phyloP scores from a whole-genome alignment of 495 filamentous ascomycete genomes.

The Hypoxylon fragiforme region DNA sequence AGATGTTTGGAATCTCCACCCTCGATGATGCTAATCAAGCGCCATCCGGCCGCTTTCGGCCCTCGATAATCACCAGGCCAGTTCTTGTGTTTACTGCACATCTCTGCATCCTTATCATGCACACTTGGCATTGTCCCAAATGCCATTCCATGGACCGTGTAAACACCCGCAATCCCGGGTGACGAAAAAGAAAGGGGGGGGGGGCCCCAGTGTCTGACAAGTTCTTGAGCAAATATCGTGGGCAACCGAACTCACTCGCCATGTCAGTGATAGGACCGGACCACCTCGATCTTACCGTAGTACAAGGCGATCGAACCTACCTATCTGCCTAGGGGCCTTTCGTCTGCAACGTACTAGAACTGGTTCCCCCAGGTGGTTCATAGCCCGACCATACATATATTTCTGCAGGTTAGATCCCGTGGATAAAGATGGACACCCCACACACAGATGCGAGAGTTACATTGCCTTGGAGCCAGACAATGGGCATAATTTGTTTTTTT shows the following conservation, averaged over 20 bases:
- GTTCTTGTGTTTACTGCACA: conserved; percentile 5
- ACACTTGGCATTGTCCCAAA: conserved; percentile 23
- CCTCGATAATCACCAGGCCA: conserved; percentile 18
- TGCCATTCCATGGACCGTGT: conserved; percentile 25
- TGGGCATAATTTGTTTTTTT: conserved; percentile 12
- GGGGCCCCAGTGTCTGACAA: conserved; percentile 23
- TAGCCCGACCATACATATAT: conserved; percentile 20
- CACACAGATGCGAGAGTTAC: conserved; percentile 17
- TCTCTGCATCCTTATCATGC: conserved; percentile 26
- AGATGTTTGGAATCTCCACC: conserved; percentile 16
- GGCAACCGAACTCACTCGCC: neutral
- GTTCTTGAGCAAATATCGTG: conserved; percentile 33
- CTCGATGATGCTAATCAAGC: conserved; percentile 16
- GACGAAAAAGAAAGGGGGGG: conserved; percentile 29
- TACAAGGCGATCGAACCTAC: conserved; percentile 14
- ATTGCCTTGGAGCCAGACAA: conserved; percentile 16
- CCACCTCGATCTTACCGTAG: conserved; percentile 15
- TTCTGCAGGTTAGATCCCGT: conserved; percentile 6
- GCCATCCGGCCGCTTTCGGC: conserved; percentile 21
- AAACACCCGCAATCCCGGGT: conserved; percentile 21
- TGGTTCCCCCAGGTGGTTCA: conserved; percentile 8
- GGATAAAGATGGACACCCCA: conserved; percentile 7
- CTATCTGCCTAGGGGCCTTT: neutral
- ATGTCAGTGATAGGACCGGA: conserved; percentile 16
- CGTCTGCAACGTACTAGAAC: conserved; percentile 4